Base-by-base conservation (phyloP, 2,329 filamentous ascomycete species). In the Pseudohalonectria lignicola region DNA sequence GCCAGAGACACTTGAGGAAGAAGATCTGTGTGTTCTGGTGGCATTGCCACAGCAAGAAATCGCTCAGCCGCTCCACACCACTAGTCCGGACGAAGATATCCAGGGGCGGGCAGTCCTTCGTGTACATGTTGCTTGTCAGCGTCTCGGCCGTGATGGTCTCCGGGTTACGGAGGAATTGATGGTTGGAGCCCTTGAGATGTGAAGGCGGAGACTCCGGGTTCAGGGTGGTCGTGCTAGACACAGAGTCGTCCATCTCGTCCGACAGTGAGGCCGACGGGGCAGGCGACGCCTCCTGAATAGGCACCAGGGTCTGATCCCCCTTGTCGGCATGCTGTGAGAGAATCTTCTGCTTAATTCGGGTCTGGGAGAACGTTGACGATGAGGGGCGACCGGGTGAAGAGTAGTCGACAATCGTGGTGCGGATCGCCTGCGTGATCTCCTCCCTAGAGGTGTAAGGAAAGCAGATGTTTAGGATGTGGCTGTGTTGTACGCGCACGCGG, bases 21-120 rank as follows among this genome's bases (percentile, higher is more conserved):
- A 93, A 86, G 46, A 98, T 82, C 43, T 94, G 83, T 0, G 92
- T 95, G 45, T 90, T 71, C 53, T 94, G 77, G 54, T 96, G 88
- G 51, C 86, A 92, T 61, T 98, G 92, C 92, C 92, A 98, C 25
- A 98, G 77, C 88, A 98, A 92, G 52, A 96, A 98, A 57, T 98
- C 92, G 54, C 87, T 95, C 42, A 98, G 66, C 35, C 92, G 75
- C 58, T 88, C 82, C 12, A 98, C 92, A 20, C 88, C 90, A 45
- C 87, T 95, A 4, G 92, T 98, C 36, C 92, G 78, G 36, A 98
- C 74, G 39, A 98, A 79, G 11, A 98, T 71, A 53, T 98, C 92
- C 31, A 96, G 66, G 1, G 92, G 92, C 13, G 92, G 92, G 44
- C 84, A 80, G 38, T 78, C 76, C 35, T 82, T 76, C 4, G 90